Base-by-base conservation (phyloP, 2,329 filamentous ascomycete species). In the Penicillium psychrosexuale region DNA sequence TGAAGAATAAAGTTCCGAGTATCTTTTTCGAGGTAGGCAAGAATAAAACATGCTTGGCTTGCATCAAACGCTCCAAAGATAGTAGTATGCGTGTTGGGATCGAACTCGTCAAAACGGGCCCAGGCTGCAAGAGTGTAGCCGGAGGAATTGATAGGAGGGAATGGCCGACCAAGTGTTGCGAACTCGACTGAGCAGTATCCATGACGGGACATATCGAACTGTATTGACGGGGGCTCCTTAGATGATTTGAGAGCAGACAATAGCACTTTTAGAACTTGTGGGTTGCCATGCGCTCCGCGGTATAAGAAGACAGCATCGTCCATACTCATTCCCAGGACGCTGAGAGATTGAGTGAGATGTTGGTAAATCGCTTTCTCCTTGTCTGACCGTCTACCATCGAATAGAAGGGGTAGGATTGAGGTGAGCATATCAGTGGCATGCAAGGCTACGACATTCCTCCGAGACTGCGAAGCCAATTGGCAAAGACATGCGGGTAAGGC, bases 31-130 rank as follows among this genome's bases (percentile, higher is more conserved):
- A 99, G 80, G 68, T 99, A 99, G 57, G 91, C 87, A 63, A 99
- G 84, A 34, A 99, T 77, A 67, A 99, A 99, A 72, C 94, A 99
- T 5, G 90, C 91, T 72, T 97, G 93, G 5, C 85, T 91, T 3
- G 87, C 81, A 74, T 99, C 94, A 72, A 95, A 97, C 8, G 94
- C 90, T 27, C 94, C 94, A 71, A 99, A 99, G 13, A 99, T 82
- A 0, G 94, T 99, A 0, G 94, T 99, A 71, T 99, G 94, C 15
- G 89, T 86, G 43, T 84, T 83, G 5, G 84, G 77, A 70, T 99
- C 95, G 71, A 94, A 97, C 38, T 85, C 80, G 70, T 97, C 92
- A 56, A 99, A 84, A 19, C 89, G 85, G 47, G 96, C 83, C 94
- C 94, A 99, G 0, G 90, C 84, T 43, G 89, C 84, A 57, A 99